A percentile compares a stretch with the other conserved stretches of the same genome.
These are phyloP conservation scores for Podila minutissima DNA, from an alignment of 192 early-diverging fungal species.

Conservation along the genomic window DNA sequence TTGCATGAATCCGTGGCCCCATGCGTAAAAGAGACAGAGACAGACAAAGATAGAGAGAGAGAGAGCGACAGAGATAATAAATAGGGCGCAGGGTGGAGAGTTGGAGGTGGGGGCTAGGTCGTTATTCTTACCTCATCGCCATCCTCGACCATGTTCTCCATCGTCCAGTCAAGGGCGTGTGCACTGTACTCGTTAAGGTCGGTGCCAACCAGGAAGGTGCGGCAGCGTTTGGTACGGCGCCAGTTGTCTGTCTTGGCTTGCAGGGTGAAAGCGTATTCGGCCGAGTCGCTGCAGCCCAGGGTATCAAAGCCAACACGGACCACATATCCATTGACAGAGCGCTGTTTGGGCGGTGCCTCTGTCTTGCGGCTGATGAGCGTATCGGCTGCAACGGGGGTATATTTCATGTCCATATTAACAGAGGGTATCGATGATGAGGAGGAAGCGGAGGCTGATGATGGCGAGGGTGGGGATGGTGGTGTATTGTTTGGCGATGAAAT, in stretches of 20 bases:
- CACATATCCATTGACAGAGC: constrained; percentile 36
- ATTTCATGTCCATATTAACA: background rate
- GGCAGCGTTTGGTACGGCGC: constrained; percentile 35
- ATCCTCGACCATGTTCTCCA: constrained; percentile 63
- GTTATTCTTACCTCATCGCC: constrained; percentile 56
- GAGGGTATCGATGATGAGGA: background rate
- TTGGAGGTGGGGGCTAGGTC: too few relatives aligned
- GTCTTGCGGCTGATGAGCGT: constrained; percentile 1
- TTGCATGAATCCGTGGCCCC: constrained; percentile 1
- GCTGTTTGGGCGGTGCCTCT: constrained; percentile 24
- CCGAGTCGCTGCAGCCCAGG: constrained; percentile 36
- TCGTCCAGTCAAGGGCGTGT: constrained; percentile 60
- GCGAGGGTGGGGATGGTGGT: background rate
- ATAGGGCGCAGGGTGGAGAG: constrained; percentile 15
- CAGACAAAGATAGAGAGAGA: constrained; percentile 29
- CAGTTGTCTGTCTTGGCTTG: constrained; percentile 58
- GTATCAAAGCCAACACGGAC: constrained; percentile 38
- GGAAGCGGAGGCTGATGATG: background rate
- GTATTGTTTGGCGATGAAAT: too few relatives aligned
- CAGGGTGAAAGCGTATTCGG: constrained; percentile 58
- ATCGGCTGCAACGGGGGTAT: background rate
- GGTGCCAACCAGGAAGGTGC: constrained; percentile 62
- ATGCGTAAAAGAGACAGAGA: background rate
- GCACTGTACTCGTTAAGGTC: constrained; percentile 63
- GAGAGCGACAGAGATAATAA: constrained; percentile 26